phyloP scores from a whole-genome alignment of 1,284 basidiomycete species.

The Amylostereum chailletii region DNA sequence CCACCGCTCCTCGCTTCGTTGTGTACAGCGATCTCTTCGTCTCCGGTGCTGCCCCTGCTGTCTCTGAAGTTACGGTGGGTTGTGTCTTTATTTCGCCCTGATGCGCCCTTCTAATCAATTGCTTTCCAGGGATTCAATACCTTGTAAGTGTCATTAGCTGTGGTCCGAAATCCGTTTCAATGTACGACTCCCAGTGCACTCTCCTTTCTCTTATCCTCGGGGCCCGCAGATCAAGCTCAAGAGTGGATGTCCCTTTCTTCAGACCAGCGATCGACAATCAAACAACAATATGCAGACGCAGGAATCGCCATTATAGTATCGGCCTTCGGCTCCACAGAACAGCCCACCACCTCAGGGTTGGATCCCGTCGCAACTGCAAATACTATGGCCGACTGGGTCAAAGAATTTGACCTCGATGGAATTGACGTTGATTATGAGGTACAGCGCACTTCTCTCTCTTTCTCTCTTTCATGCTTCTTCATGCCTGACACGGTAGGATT shows the following conservation, averaged over 20 bases:
- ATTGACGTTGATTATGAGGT: conserved; percentile 31
- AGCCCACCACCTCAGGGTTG: conserved; percentile 33
- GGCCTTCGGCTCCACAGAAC: conserved; percentile 33
- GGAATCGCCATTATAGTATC: conserved; percentile 52
- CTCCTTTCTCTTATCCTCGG: conserved; percentile 39
- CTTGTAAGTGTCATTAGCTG: neutral
- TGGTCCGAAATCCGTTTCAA: neutral
- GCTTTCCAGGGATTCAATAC: neutral
- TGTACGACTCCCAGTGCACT: conserved; percentile 18
- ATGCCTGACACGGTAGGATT: conserved; percentile 29
- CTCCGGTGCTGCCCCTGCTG: conserved; percentile 33
- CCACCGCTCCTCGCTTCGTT: neutral
- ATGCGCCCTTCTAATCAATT: neutral
- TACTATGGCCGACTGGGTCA: conserved; percentile 41
- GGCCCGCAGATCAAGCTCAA: conserved; percentile 41
- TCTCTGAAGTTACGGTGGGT: conserved; percentile 25
- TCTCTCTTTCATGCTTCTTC: neutral
- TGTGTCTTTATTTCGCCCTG: conserved; percentile 1
- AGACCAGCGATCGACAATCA: conserved; percentile 31
- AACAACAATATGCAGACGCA: conserved; percentile 42
- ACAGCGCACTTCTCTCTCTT: neutral
- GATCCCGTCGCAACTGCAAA: conserved; percentile 39
- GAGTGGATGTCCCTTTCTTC: conserved; percentile 34
- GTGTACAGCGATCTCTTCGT: conserved; percentile 39
- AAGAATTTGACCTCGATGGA: conserved; percentile 32